Evolutionary conservation across 2,329 filamentous ascomycete genomes (phyloP), one percentile per base, ranked within the genome.

Genomic region (Microcyclospora tardicrescens): DNA sequence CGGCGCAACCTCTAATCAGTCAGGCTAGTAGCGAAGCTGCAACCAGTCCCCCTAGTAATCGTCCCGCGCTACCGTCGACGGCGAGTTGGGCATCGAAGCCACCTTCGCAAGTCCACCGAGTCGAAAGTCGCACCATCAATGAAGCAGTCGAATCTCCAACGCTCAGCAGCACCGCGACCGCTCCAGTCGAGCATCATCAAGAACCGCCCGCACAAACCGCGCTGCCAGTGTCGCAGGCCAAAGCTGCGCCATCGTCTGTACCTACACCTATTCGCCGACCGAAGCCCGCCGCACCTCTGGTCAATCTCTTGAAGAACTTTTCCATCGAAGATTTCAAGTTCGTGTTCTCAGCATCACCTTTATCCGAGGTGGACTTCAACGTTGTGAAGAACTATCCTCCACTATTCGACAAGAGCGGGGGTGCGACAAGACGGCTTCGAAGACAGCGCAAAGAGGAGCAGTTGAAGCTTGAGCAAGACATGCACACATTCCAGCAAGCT

Each of bases 41-140:
- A 10, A 33, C 40, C 11, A 54, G 51, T 37, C 52, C 56, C n/a
- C 34, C 46, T 15, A 34, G 48, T n/a, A 89, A 95, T 54, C 79
- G 80, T 2, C 86, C 91, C 30, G 91, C 86, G n/a, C 67, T 98
- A 32, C 93, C 91, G 2, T 85, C 87, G 1, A 86, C 87, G 3
- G 91, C 89, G 4, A 95, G 81, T 55, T 98, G 91, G 91, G 91
- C 89, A 14, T 79, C 73, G 46, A 77, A 65, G 67, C 77, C 57
- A 74, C 79, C 54, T 68, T 78, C 40, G 55, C 74, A 71, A 47
- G 72, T 70, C 42, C 84, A 74, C 61, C 77, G 77, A 53, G 75
- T 73, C 50, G 83, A 75, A 43, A 94, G 86, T 53, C 76, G 86
- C 49, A 81, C 84, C 27, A 87, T 84, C 1, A 93, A 81, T 53